phyloP scores from a whole-genome alignment of 176 grass and related monocot genomes.

The barley (Hordeum vulgare) region MorexV3_pseudomolecules_assembly NC_058518.1:449701333-449701832 shows the following conservation, averaged over 20 bases:
- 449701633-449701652: background rate
- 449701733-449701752: background rate
- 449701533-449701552: background rate
- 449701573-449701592: conserved; percentile 7
- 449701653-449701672: background rate
- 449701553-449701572: conserved; percentile 4
- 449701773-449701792: background rate
- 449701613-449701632: background rate
- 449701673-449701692: background rate
- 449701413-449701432: background rate
- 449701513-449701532: background rate
- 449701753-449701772: background rate
- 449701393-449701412: background rate
- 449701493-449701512: too few species aligned
- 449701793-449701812: background rate
- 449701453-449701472: background rate
- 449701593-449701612: conserved; percentile 22
- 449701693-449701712: conserved; percentile 5
- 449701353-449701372: conserved; percentile 5
- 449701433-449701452: background rate
- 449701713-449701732: background rate
- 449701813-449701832: too few species aligned
- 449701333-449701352: conserved; percentile 28
- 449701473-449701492: too few species aligned
- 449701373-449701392: background rate